phyloP scores from a whole-genome alignment of 2,329 filamentous ascomycete genomes.

The Alternaria novae-zelandiae region DNA sequence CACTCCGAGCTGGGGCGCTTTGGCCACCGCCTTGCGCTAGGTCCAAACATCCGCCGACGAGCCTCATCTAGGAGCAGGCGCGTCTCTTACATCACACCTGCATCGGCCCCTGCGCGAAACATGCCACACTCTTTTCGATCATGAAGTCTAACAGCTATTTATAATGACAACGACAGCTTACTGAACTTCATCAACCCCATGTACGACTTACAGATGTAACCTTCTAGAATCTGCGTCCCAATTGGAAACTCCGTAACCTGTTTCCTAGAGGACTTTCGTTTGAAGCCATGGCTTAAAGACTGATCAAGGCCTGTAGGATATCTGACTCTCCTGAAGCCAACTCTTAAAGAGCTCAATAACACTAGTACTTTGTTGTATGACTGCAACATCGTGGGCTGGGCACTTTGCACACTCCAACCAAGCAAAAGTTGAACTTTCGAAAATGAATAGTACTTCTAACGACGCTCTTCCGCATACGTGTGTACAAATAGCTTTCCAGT shows the following conservation, averaged over 20 bases:
- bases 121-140: not conserved
- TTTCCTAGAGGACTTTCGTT: slow-evolving; percentile 60
- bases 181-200: not conserved
- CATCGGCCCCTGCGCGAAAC: not conserved
- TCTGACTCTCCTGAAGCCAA: slow-evolving; percentile 50
- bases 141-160: not conserved
- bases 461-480: fast-evolving
- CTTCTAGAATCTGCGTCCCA: not conserved
- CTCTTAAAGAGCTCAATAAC: too few species aligned
- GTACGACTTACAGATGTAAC: not conserved
- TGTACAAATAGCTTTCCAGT: not conserved
- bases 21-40: slow-evolving; percentile 10
- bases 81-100: not conserved
- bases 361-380: slow-evolving; percentile 45
- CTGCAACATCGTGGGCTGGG: not conserved
- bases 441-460: not conserved
- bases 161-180: not conserved
- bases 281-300: slow-evolving; percentile 63
- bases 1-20: slow-evolving; percentile 11
- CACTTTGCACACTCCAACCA: not conserved
- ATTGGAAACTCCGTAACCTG: slow-evolving; percentile 51
- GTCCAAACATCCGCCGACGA: slow-evolving; percentile 21
- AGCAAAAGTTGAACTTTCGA: not conserved
- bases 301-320: slow-evolving; percentile 58
- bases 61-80: not conserved